Base-by-base conservation (phyloP, 495 filamentous ascomycete genomes). In the Trichoderma reesei region DNA sequence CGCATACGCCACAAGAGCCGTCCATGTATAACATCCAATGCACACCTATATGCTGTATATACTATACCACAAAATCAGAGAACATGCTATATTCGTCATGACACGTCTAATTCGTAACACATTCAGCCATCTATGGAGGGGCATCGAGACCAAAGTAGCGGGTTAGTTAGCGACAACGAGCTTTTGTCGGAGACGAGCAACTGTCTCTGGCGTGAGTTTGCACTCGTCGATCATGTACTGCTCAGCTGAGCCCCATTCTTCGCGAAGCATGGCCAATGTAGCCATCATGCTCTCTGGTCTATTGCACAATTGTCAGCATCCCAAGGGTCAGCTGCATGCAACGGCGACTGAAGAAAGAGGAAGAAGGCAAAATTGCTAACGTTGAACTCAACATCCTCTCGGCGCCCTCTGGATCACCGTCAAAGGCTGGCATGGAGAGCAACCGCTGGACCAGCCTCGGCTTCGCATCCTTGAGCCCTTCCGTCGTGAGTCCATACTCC, bases 401-500 rank as follows among this genome's bases (percentile, higher is more conserved):
- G 41, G 82, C 80, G 44, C 74, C 76, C 14, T 65, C 72, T 11
- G 75, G 70, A 65, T 81, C 73, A 3, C 75, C 75, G 60, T 72
- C 67, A 66, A 83, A 72, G 20, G 77, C 70, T 5, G 74, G 71
- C 63, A 74, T 76, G 39, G 65, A 60, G 65, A 78, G 72, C 67
- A 83, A 66, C 59, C 78, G 75, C 41, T 72, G 62, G 34, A 84
- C 68, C 51, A 85, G 76, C 39, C 71, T 67, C 18, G 74, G 70
- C 59, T 77, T 78, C 60, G 75, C 73, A 3, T 66, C 70, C 26
- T 72, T 73, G 34, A 85, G 70, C 0, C 83, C 86, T 7, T 85
- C 38, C 13, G 83, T 78, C 0, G 85, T 86, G 14, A 89, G 73
- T 51, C 76, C 76, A 70, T 89, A 90, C 70, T 89, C 87, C 46